These are phyloP conservation scores for Leccinum insolens DNA, from an alignment of 1,284 basidiomycete species.

Conservation along the genomic window DNA sequence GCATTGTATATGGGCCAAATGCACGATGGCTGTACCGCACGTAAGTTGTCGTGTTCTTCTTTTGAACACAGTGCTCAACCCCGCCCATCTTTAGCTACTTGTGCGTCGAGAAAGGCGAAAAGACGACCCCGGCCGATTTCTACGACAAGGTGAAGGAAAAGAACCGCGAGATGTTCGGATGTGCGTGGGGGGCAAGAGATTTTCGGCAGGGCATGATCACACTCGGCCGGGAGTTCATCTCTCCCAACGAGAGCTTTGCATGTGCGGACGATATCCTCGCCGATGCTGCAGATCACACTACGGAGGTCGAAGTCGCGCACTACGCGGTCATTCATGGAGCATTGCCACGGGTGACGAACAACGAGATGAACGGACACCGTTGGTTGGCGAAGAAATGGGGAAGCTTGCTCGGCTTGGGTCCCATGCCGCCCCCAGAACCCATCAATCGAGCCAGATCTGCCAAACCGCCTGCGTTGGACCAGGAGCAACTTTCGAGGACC, in stretches of 20 bases:
- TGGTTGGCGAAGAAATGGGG: not conserved
- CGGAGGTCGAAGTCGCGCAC: not conserved
- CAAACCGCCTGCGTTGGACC: not conserved
- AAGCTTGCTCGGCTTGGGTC: not conserved
- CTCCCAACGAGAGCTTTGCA: not conserved
- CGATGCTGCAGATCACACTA: not conserved
- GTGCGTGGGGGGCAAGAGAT: conserved; percentile 13
- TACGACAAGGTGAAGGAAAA: not conserved
- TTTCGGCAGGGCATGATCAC: not conserved
- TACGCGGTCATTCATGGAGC: not conserved
- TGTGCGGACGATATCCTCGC: not conserved
- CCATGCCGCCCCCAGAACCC: not conserved
- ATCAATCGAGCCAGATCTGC: too few relatives aligned
- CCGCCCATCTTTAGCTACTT: conserved; percentile 11
- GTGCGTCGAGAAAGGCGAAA: conserved; percentile 1
- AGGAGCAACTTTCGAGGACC: not conserved
- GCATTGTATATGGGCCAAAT: not conserved
- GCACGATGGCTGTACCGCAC: not conserved
- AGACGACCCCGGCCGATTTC: not conserved
- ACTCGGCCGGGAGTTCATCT: not conserved
- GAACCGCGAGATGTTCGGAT: conserved; percentile 4
- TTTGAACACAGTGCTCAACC: not conserved
- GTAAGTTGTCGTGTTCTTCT: not conserved
- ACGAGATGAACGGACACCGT: not conserved
- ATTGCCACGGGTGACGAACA: not conserved